phyloP scores from a whole-genome alignment of 2,329 filamentous ascomycete genomes.

The Colletotrichum sp. region DNA sequence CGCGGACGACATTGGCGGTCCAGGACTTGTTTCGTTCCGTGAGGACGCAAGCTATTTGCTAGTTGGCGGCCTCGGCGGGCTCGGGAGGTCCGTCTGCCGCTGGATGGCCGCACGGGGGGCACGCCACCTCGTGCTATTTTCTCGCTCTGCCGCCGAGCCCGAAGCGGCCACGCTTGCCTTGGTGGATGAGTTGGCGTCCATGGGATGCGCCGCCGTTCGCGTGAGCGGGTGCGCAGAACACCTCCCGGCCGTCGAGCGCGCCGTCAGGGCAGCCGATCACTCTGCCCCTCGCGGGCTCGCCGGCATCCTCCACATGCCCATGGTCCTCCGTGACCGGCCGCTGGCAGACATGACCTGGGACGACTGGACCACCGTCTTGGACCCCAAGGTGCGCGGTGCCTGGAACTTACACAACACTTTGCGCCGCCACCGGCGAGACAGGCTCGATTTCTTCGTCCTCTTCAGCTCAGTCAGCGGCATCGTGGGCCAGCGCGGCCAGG shows the following conservation, averaged over 20 bases:
- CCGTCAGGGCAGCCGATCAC: background rate
- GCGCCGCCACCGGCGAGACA: background rate
- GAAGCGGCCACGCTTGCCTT: background rate
- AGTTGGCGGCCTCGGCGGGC: slow-evolving; percentile 55
- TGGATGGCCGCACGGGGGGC: slow-evolving; percentile 55
- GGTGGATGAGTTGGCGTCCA: slow-evolving; percentile 19
- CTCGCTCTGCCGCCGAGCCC: slow-evolving; percentile 40
- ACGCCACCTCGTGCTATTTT: slow-evolving; percentile 51
- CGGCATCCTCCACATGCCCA: slow-evolving; percentile 39
- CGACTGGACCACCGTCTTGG: background rate
- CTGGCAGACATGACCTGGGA: background rate
- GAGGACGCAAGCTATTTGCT: slow-evolving; percentile 61
- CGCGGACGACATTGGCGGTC: background rate
- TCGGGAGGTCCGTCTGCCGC: slow-evolving; percentile 52
- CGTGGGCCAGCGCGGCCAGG: slow-evolving; percentile 34
- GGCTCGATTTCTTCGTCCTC: slow-evolving; percentile 41
- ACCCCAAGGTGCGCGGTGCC: background rate
- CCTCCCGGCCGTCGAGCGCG: slow-evolving; percentile 24
- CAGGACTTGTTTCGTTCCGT: background rate
- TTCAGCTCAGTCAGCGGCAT: slow-evolving; percentile 36
- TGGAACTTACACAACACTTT: background rate
- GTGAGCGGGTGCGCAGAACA: slow-evolving; percentile 31
- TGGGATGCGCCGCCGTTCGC: background rate
- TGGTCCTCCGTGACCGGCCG: slow-evolving; percentile 29
- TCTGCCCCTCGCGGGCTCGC: slow-evolving; percentile 29